phyloP scores from a whole-genome alignment of 345 rosid genomes.

The Noccaea caerulescens region DNA sequence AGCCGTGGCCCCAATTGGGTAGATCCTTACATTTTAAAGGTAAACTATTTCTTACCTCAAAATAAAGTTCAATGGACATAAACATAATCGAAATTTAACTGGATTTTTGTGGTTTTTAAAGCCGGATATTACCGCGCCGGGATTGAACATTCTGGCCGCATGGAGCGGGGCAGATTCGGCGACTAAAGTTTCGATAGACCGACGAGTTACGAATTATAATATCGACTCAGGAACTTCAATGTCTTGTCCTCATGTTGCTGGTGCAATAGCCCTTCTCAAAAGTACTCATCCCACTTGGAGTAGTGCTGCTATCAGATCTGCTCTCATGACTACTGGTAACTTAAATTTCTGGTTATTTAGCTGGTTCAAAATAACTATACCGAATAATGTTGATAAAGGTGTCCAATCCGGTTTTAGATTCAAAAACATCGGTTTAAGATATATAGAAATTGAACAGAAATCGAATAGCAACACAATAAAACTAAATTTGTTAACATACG shows the following conservation, averaged over 20 bases:
- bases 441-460: background rate
- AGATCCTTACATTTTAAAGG: constrained; percentile 70
- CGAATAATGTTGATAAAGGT: background rate
- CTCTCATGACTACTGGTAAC: constrained; percentile 47
- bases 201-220: constrained; percentile 47
- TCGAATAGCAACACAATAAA: background rate
- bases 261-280: constrained; percentile 63
- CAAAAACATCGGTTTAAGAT: background rate
- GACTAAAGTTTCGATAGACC: constrained; percentile 44
- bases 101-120: constrained; percentile 15
- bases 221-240: constrained; percentile 77
- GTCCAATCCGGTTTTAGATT: background rate
- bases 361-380: background rate
- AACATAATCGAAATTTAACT: background rate
- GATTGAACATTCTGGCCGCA: constrained; percentile 71
- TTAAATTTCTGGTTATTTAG: background rate
- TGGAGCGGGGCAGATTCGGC: constrained; percentile 60
- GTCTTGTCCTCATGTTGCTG: constrained; percentile 86
- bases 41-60: background rate
- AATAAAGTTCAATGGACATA: background rate
- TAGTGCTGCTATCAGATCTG: constrained; percentile 78
- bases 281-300: constrained; percentile 76
- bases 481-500: too few relatives aligned
- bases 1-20: constrained; percentile 63
- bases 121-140: constrained; percentile 84